Conservation (phyloP, 2,329 filamentous ascomycete genomes). For the Aspergillus sp. region DNA sequence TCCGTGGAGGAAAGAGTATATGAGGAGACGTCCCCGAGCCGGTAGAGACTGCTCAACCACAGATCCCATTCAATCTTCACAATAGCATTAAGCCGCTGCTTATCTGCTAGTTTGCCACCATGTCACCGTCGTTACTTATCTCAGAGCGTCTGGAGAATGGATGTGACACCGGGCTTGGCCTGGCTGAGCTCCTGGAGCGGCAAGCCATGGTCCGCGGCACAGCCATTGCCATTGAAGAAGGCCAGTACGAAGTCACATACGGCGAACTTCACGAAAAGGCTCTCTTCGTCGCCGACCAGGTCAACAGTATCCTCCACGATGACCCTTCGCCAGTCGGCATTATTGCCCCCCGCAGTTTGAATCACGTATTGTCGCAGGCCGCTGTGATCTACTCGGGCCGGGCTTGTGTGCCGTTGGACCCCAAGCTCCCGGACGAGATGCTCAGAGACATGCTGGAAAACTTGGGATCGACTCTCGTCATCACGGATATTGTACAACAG, state of each 20-base stretch:
- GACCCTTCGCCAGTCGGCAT: conserved; percentile 11
- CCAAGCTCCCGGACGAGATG: conserved; percentile 2
- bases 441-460: conserved; percentile 8
- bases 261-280: conserved; percentile 6
- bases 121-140: neutral
- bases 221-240: conserved; percentile 5
- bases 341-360: conserved; percentile 10
- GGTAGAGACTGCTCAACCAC: neutral
- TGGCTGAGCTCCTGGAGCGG: neutral
- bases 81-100: neutral
- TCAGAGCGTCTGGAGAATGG: neutral
- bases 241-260: conserved; percentile 2
- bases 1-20: neutral
- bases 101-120: neutral
- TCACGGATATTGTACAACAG: conserved; percentile 36
- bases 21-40: neutral
- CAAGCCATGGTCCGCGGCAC: neutral
- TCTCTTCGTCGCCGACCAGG: neutral
- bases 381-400: conserved; percentile 15
- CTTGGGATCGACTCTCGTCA: conserved; percentile 3
- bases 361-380: conserved; percentile 17
- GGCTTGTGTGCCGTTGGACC: conserved; percentile 17
- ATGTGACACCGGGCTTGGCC: neutral
- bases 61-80: neutral
- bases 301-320: neutral